A percentile compares a stretch with the other conserved stretches of the same genome.
These are phyloP conservation scores for Leonotis leonurus DNA, from an alignment of 257 asterid species.

Conservation along the genomic window DNA sequence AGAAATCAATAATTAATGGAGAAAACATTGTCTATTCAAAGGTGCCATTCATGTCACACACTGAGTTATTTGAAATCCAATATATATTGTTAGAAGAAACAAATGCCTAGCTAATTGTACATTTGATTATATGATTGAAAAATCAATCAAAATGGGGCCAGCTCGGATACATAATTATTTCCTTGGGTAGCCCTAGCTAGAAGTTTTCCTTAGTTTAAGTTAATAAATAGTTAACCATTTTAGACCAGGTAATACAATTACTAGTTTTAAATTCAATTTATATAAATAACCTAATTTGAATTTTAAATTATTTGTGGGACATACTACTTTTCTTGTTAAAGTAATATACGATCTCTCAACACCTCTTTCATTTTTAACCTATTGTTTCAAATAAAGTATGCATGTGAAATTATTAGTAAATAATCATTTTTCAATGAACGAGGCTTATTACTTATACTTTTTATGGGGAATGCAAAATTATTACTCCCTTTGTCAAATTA, in stretches of 20 bases:
- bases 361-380: too few relatives aligned
- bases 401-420: too few relatives aligned
- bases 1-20: conserved; percentile 17
- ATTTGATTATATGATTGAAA: conserved; percentile 11
- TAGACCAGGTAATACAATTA: conserved; percentile 31
- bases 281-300: not conserved
- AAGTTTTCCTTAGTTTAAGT: conserved; percentile 11
- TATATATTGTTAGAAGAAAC: conserved; percentile 23
- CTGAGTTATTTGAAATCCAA: conserved; percentile 17
- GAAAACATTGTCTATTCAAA: conserved; percentile 35
- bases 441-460: too few relatives aligned
- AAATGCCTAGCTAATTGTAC: conserved; percentile 26
- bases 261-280: not conserved
- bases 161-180: conserved; percentile 20
- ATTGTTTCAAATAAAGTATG: too few relatives aligned
- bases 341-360: too few relatives aligned
- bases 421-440: too few relatives aligned
- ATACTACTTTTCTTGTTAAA: too few relatives aligned
- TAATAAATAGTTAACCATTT: not conserved
- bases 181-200: conserved; percentile 26
- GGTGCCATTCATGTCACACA: conserved; percentile 54
- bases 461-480: too few relatives aligned
- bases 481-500: too few relatives aligned
- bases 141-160: conserved; percentile 26
- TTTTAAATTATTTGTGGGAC: conserved; percentile 1